Evolutionary conservation across 169 alveolate genomes (phyloP).

Genomic region (Eimeria tenella): DNA sequence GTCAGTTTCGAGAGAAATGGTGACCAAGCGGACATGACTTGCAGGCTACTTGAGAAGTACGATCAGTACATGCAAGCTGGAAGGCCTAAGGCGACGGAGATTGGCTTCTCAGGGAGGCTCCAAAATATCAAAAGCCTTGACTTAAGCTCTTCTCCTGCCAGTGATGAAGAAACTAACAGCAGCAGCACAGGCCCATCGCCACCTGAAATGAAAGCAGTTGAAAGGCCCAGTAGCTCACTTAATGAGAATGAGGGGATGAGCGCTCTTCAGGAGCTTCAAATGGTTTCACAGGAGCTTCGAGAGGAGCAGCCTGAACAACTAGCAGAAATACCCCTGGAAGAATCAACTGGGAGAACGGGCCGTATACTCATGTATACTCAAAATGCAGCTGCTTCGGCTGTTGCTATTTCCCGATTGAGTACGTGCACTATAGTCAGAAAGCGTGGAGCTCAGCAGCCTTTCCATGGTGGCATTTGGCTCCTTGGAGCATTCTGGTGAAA

Average conservation of each 20-base stretch:
- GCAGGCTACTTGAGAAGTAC: conserved; percentile 3
- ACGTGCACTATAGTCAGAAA: not conserved
- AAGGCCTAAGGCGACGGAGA: not conserved
- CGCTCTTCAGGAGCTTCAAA: too few relatives aligned
- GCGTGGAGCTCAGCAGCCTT: too few relatives aligned
- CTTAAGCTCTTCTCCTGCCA: not conserved
- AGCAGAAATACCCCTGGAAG: not conserved
- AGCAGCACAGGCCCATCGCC: too few relatives aligned
- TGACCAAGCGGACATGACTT: not conserved
- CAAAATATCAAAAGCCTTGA: not conserved
- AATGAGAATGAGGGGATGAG: too few relatives aligned
- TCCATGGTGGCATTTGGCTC: too few relatives aligned
- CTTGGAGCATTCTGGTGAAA: too few relatives aligned
- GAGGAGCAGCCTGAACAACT: conserved; percentile 6
- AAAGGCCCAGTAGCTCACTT: too few relatives aligned
- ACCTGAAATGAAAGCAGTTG: too few relatives aligned
- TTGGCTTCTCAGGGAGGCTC: not conserved
- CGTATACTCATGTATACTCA: conserved; percentile 27
- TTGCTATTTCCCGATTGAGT: conserved; percentile 36
- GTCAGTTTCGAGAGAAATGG: not conserved
- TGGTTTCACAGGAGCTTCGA: not conserved
- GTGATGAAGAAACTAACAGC: not conserved
- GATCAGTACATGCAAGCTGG: conserved; percentile 40
- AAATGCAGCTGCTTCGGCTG: conserved; percentile 28
- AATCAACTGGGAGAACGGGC: not conserved